These are phyloP conservation scores for Pseudopithomyces chartarum DNA, from an alignment of 2,329 filamentous ascomycete genomes.

Conservation along the genomic window DNA sequence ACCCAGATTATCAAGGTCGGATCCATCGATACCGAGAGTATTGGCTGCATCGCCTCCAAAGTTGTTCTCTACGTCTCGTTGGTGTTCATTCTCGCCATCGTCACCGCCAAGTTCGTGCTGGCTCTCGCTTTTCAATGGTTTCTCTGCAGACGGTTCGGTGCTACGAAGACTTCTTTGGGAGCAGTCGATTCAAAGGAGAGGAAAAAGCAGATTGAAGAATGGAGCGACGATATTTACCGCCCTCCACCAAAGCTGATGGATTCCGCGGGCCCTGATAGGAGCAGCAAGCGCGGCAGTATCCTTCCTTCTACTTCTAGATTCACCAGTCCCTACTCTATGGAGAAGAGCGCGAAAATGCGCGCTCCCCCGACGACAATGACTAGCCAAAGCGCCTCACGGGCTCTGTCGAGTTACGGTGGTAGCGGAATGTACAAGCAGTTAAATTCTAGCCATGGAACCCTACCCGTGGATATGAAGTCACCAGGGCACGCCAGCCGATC, in stretches of 20 bases:
- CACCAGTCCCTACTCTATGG: constrained; percentile 83
- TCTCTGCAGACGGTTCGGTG: constrained; percentile 82
- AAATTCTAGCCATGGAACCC: constrained; percentile 62
- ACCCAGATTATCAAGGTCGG: constrained; percentile 95
- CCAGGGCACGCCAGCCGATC: constrained; percentile 44
- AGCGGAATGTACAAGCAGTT: constrained; percentile 68
- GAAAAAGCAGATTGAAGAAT: constrained; percentile 93
- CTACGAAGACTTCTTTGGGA: constrained; percentile 80
- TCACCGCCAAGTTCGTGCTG: constrained; percentile 82
- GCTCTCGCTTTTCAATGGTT: constrained; percentile 97
- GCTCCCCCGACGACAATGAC: constrained; percentile 89
- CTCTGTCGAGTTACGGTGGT: constrained; percentile 62
- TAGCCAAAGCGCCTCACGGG: constrained; percentile 77
- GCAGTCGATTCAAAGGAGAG: constrained; percentile 79
- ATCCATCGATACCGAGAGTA: constrained; percentile 91
- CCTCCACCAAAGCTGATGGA: constrained; percentile 83
- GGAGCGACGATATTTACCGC: constrained; percentile 96
- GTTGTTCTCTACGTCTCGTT: constrained; percentile 95
- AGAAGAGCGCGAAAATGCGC: constrained; percentile 60
- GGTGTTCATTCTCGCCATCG: constrained; percentile 88
- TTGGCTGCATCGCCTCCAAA: constrained; percentile 96
- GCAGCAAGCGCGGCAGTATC: constrained; percentile 81
- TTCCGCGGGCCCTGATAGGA: constrained; percentile 67
- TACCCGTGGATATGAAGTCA: constrained; percentile 51
- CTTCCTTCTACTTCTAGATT: constrained; percentile 94